These are phyloP conservation scores for Trypanosomatidae sp. DNA, from an alignment of 208 protist species.

Conservation along the genomic window DNA sequence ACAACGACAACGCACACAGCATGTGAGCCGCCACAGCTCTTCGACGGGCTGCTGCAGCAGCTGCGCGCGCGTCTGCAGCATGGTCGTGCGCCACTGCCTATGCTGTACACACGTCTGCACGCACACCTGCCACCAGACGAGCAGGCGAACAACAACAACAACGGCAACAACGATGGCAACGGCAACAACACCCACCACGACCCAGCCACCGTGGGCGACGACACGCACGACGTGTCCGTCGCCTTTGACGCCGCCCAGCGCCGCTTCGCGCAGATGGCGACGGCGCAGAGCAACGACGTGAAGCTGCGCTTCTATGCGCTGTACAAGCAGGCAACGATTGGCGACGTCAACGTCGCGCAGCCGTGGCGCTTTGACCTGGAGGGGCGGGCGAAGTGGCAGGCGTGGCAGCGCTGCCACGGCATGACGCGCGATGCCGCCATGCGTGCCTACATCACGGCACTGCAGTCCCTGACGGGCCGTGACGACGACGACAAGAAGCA, in stretches of 20 bases:
- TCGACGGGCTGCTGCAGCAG: too few species aligned
- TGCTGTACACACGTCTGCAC: too few species aligned
- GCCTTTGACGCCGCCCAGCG: constrained; percentile 44
- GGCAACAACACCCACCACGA: constrained; percentile 1
- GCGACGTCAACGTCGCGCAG: constrained; percentile 53
- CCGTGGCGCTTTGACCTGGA: constrained; percentile 72
- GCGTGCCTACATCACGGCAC: constrained; percentile 63
- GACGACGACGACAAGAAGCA: constrained; percentile 2
- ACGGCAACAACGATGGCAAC: neutral
- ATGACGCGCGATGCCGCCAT: constrained; percentile 75
- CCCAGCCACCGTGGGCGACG: neutral
- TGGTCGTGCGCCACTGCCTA: constrained; percentile 29
- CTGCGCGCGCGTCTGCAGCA: constrained; percentile 31
- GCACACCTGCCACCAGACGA: neutral
- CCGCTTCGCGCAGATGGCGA: constrained; percentile 26
- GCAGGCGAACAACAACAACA: neutral
- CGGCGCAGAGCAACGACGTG: constrained; percentile 28
- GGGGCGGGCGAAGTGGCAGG: constrained; percentile 86
- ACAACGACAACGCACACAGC: constrained; percentile 14
- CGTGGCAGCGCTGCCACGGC: constrained; percentile 78
- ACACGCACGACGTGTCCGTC: constrained; percentile 8
- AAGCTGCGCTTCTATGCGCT: constrained; percentile 82
- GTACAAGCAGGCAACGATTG: constrained; percentile 80
- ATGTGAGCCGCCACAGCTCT: constrained; percentile 8
- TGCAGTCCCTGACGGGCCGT: constrained; percentile 25